A percentile compares a stretch with the other conserved stretches of the same genome.
Conservation (phyloP, 176 grass and related monocot genomes). For the Musa itinerans region DNA sequence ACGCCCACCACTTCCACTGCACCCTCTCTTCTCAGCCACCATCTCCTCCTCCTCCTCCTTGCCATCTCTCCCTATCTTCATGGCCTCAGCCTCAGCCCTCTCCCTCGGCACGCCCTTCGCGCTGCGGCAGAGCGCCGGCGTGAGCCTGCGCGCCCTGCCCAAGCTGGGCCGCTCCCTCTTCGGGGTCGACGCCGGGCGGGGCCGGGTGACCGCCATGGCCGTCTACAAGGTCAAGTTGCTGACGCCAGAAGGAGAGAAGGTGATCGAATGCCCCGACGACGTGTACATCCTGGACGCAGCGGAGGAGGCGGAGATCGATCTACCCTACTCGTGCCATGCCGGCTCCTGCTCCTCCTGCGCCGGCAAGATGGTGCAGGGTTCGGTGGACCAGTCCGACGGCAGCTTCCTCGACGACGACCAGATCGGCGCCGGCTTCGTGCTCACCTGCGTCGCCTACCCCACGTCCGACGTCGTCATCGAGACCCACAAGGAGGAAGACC, state of each 20-base stretch:
- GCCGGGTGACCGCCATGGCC: slow-evolving; percentile 24
- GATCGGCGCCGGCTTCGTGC: slow-evolving; percentile 33
- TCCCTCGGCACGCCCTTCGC: slow-evolving; percentile 28
- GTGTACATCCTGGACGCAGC: slow-evolving; percentile 54
- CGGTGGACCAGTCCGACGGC: slow-evolving; percentile 56
- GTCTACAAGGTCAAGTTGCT: slow-evolving; percentile 49
- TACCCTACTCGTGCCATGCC: slow-evolving; percentile 65
- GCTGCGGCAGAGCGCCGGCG: not conserved
- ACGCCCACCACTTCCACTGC: not conserved
- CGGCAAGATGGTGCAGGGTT: slow-evolving; percentile 44
- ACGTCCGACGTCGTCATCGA: slow-evolving; percentile 65
- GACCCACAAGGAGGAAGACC: slow-evolving; percentile 82
- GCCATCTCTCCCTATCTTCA: not conserved
- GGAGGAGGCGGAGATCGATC: slow-evolving; percentile 38
- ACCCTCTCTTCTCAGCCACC: not conserved
- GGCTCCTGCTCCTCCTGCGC: slow-evolving; percentile 81
- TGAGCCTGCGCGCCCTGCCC: not conserved
- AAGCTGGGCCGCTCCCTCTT: not conserved
- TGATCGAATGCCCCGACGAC: slow-evolving; percentile 32
- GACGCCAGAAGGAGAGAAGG: slow-evolving; percentile 19
- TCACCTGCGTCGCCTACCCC: slow-evolving; percentile 69
- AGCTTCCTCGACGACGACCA: slow-evolving; percentile 79
- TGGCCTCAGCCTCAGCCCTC: slow-evolving; percentile 29
- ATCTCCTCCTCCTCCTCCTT: slow-evolving; percentile 2
- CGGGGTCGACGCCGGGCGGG: not conserved